These are phyloP conservation scores for Calonectria honghensis DNA, from an alignment of 2,329 filamentous ascomycete species.

Conservation along the genomic window DNA sequence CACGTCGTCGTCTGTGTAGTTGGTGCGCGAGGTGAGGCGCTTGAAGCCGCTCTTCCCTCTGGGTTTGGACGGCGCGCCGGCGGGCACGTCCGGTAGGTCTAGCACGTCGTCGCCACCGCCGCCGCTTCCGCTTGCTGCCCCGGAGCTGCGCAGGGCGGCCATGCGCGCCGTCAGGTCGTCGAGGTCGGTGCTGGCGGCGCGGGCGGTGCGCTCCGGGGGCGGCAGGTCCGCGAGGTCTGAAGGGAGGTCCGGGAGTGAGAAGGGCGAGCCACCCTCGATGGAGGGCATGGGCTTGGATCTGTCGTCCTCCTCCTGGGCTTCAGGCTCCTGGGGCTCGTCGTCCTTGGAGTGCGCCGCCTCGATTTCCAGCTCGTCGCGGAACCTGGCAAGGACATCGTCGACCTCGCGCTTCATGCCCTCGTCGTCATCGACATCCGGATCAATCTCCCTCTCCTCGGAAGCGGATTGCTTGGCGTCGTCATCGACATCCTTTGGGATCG, in stretches of 20 bases:
- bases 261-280: conserved; percentile 55
- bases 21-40: conserved; percentile 62
- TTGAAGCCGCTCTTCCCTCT: conserved; percentile 48
- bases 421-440: conserved; percentile 67
- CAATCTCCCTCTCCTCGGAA: conserved; percentile 39
- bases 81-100: conserved; percentile 70
- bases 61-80: conserved; percentile 66
- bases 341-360: conserved; percentile 51
- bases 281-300: conserved; percentile 20
- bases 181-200: conserved; percentile 55
- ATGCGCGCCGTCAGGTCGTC: conserved; percentile 71
- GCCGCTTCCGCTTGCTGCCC: conserved; percentile 52
- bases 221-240: conserved; percentile 63
- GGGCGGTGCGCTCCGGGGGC: conserved; percentile 45
- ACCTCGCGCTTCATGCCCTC: conserved; percentile 68
- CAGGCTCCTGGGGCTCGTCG: conserved; percentile 36
- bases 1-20: conserved; percentile 81
- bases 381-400: conserved; percentile 66
- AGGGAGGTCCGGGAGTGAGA: conserved; percentile 69
- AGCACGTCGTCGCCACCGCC: conserved; percentile 60
- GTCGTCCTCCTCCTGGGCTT: conserved; percentile 50
- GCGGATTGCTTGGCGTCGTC: not conserved
- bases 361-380: conserved; percentile 67
- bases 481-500: conserved; percentile 56
- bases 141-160: conserved; percentile 68